phyloP scores from a whole-genome alignment of 495 filamentous ascomycete species.

The Amorphotheca resinae region DNA sequence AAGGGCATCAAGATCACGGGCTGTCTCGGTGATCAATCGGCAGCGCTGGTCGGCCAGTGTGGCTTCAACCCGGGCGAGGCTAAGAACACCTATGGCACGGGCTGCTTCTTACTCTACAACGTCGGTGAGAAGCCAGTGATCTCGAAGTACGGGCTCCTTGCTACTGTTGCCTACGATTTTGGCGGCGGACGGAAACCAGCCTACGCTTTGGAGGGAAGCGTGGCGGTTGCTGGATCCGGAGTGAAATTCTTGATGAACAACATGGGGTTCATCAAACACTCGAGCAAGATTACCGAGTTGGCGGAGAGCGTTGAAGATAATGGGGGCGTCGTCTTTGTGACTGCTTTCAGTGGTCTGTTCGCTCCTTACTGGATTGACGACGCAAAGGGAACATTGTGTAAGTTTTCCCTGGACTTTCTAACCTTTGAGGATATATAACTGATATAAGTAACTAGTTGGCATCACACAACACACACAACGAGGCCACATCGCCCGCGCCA shows the following conservation, averaged over 20 bases:
- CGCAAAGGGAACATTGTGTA: constrained; percentile 60
- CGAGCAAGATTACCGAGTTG: constrained; percentile 68
- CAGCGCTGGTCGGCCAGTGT: constrained; percentile 84
- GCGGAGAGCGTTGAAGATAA: constrained; percentile 76
- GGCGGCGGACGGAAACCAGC: constrained; percentile 53
- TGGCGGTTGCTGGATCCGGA: constrained; percentile 82
- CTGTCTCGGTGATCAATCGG: constrained; percentile 85
- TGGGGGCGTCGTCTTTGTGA: constrained; percentile 88
- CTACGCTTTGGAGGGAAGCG: constrained; percentile 86
- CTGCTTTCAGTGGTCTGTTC: constrained; percentile 90
- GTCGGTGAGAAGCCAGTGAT: constrained; percentile 84
- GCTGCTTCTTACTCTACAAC: constrained; percentile 92
- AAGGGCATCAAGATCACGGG: constrained; percentile 72
- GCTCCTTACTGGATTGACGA: constrained; percentile 99
- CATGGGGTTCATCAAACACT: constrained; percentile 67
- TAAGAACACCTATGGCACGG: constrained; percentile 96
- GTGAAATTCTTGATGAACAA: constrained; percentile 90
- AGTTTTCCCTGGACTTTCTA: too few relatives aligned
- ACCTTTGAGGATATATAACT: too few relatives aligned
- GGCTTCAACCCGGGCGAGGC: constrained; percentile 77
- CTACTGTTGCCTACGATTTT: constrained; percentile 82
- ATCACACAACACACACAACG: constrained; percentile 85
- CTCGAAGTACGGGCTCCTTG: constrained; percentile 76
- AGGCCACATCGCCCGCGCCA: constrained; percentile 87
- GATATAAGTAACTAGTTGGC: constrained; percentile 42